Evolutionary conservation across 192 early-diverging fungal genomes (phyloP).

Genomic region (Lobosporangium transversale): DNA sequence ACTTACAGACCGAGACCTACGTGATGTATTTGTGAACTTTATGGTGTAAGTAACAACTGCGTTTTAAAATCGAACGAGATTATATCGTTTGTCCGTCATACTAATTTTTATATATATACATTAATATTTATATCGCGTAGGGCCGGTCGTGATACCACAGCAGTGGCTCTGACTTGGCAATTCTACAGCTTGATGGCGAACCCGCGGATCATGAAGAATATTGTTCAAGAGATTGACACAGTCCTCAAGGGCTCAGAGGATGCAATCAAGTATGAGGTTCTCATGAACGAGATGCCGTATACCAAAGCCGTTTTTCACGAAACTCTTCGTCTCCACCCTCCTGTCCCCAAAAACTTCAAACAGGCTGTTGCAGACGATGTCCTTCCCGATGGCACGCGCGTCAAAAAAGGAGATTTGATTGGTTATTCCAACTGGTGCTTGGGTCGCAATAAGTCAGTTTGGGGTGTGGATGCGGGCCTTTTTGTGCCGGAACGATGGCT

Average conservation of each 20-base stretch:
- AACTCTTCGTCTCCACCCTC: slow-evolving; percentile 70
- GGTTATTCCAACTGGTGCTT: slow-evolving; percentile 61
- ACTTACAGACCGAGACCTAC: slow-evolving; percentile 53
- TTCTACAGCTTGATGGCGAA: slow-evolving; percentile 59
- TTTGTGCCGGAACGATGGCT: slow-evolving; percentile 69
- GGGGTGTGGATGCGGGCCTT: slow-evolving; percentile 59
- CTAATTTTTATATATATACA: too few species aligned
- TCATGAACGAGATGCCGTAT: slow-evolving; percentile 35
- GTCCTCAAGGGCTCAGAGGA: slow-evolving; percentile 29
- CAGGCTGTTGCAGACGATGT: slow-evolving; percentile 63
- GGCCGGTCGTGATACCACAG: slow-evolving; percentile 67
- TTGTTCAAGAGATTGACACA: slow-evolving; percentile 53
- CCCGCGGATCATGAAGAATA: slow-evolving; percentile 41
- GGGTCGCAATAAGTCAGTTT: slow-evolving; percentile 62
- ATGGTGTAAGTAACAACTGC: slow-evolving; percentile 41
- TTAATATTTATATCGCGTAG: too few species aligned
- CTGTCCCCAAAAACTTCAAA: slow-evolving; percentile 69
- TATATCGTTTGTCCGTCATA: too few species aligned
- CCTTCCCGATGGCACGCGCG: slow-evolving; percentile 69
- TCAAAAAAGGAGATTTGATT: slow-evolving; percentile 63
- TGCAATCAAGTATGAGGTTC: slow-evolving; percentile 19
- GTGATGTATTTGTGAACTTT: slow-evolving; percentile 55
- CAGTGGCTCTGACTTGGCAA: slow-evolving; percentile 64
- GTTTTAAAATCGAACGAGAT: too few species aligned
- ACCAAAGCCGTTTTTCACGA: slow-evolving; percentile 56